Percentiles rank a stretch among this genome's conserved stretches.
Evolutionary conservation across 2,329 filamentous ascomycete species (phyloP).

Genomic region (Cordyceps pruinosa): DNA sequence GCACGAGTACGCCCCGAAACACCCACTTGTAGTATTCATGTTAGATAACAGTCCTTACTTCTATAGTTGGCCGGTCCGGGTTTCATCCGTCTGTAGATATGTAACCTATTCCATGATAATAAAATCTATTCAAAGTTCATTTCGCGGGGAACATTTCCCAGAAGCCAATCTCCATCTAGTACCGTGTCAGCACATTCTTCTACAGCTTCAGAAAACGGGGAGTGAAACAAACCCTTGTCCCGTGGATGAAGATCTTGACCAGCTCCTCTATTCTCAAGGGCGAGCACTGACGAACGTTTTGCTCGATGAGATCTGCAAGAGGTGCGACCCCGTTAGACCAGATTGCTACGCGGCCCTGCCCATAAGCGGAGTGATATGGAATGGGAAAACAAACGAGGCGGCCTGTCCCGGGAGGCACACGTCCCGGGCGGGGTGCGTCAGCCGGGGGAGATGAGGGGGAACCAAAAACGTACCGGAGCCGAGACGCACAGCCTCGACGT

Average conservation of each 20-base stretch:
- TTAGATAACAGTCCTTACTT: not conserved
- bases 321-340: not conserved
- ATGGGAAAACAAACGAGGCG: not conserved
- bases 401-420: not conserved
- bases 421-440: not conserved
- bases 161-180: slow-evolving; percentile 47
- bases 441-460: no score
- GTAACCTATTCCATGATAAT: not conserved
- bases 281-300: slow-evolving; percentile 65
- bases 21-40: not conserved
- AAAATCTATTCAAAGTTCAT: slow-evolving; percentile 12
- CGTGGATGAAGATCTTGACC: slow-evolving; percentile 76
- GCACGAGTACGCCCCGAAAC: not conserved
- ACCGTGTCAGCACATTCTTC: not conserved
- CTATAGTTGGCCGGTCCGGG: not conserved
- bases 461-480: slow-evolving; percentile 54
- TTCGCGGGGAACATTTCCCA: slow-evolving; percentile 46
- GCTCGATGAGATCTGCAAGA: slow-evolving; percentile 62
- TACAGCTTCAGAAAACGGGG: no score
- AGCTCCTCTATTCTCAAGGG: slow-evolving; percentile 72
- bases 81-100: not conserved
- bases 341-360: not conserved
- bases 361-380: not conserved
- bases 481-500: slow-evolving; percentile 61
- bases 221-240: slow-evolving; percentile 60